A percentile compares a stretch with the other conserved stretches of the same genome.
Conservation (phyloP, 139 green algal genomes). For the Zygnema circumcarinatum region DNA sequence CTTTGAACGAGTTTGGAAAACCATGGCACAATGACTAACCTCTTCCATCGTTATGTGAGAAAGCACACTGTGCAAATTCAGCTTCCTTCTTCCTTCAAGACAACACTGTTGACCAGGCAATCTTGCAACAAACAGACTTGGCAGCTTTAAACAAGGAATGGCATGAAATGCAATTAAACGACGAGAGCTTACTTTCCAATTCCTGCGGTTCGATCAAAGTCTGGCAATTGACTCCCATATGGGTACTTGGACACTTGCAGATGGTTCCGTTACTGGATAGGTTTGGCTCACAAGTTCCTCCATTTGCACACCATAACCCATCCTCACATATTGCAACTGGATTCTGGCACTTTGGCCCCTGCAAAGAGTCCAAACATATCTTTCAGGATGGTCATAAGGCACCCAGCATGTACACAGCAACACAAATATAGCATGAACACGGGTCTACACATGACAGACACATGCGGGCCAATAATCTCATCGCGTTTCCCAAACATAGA, state of each 20-base stretch:
- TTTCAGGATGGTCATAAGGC: no score
- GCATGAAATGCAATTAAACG: no score
- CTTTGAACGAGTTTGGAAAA: no score
- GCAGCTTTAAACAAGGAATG: no score
- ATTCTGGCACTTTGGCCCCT: constrained; percentile 46
- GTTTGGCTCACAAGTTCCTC: constrained; percentile 25
- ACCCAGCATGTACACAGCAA: no score
- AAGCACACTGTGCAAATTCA: no score
- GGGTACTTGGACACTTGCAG: constrained; percentile 51
- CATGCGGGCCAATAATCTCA: background rate
- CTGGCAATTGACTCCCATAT: constrained; percentile 54
- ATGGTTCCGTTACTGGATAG: constrained; percentile 42
- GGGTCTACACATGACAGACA: background rate
- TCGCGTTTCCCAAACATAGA: background rate
- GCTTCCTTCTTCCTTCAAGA: no score
- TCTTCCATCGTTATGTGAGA: no score
- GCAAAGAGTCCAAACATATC: background rate
- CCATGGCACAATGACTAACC: no score
- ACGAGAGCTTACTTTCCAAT: no score
- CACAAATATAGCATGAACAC: background rate
- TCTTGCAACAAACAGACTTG: no score
- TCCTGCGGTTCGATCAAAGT: constrained; percentile 41
- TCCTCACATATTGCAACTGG: constrained; percentile 24
- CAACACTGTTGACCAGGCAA: no score
- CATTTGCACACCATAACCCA: constrained; percentile 53